A percentile compares a stretch with the other conserved stretches of the same genome.
Evolutionary conservation across 2,329 filamentous ascomycete genomes (phyloP).

Genomic region (Byssochlamys sp.): DNA sequence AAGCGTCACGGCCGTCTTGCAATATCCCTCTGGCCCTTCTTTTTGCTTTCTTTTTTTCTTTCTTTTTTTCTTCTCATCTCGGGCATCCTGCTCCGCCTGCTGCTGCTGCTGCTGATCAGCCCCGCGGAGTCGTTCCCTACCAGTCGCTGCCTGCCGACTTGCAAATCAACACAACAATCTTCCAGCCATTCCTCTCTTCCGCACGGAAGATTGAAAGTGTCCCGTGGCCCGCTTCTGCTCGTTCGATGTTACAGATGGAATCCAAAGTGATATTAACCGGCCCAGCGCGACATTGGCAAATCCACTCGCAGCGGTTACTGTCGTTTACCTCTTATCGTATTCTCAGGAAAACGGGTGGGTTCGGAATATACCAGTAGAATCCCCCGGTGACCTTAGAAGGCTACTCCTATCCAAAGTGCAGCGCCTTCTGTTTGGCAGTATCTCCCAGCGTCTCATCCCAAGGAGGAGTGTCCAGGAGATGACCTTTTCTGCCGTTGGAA

Average conservation of each 20-base stretch:
- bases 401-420: no score
- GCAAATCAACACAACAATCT: no score
- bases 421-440: no score
- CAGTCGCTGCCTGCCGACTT: neutral
- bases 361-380: slow-evolving; percentile 1
- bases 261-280: neutral
- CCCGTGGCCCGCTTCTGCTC: neutral
- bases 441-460: neutral
- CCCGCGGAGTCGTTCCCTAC: neutral
- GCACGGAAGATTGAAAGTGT: neutral
- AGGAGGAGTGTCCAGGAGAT: slow-evolving; percentile 4
- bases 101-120: neutral
- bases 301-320: neutral
- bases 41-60: neutral
- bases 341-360: slow-evolving; percentile 3
- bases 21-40: neutral
- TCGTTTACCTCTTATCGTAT: neutral
- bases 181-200: no score
- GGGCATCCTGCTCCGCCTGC: neutral
- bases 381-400: slow-evolving; percentile 3
- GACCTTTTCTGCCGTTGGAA: slow-evolving; percentile 13
- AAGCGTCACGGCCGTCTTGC: neutral
- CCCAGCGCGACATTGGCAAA: neutral
- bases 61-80: neutral
- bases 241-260: neutral